Conservation (phyloP, 1,284 basidiomycete genomes). For the Cyathus pygmaeus region DNA sequence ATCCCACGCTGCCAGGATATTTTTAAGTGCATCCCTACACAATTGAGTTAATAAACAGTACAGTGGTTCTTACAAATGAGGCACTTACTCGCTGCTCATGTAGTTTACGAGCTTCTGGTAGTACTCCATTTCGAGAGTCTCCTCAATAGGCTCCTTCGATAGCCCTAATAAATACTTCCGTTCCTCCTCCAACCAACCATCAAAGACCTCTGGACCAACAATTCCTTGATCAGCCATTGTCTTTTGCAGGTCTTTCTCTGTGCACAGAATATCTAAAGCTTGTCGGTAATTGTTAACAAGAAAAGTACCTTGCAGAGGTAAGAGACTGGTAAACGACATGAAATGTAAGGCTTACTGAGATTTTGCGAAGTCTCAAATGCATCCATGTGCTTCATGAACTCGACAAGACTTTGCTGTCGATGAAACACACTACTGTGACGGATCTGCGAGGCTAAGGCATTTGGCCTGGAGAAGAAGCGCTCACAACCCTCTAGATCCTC, state of each 20-base stretch:
- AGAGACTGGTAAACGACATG: not conserved
- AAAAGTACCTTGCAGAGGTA: conserved; percentile 11
- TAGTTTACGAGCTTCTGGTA: conserved; percentile 27
- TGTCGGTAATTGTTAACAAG: conserved; percentile 30
- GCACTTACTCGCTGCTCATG: conserved; percentile 11
- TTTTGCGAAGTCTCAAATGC: conserved; percentile 24
- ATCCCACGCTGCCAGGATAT: too few species aligned
- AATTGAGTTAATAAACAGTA: not conserved
- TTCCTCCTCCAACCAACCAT: conserved; percentile 29
- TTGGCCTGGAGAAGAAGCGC: conserved; percentile 39
- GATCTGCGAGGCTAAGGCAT: conserved; percentile 26
- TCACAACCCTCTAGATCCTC: conserved; percentile 44
- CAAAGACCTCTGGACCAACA: conserved; percentile 13
- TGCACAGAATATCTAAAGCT: conserved; percentile 21
- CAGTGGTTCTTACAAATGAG: too few species aligned
- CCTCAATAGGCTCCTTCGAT: conserved; percentile 24
- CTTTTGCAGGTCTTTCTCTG: conserved; percentile 12
- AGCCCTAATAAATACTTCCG: conserved; percentile 21
- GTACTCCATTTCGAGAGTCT: conserved; percentile 39
- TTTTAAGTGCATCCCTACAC: too few species aligned
- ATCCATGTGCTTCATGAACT: conserved; percentile 25
- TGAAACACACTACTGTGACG: conserved; percentile 35
- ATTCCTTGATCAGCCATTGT: conserved; percentile 25
- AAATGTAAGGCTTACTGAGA: conserved; percentile 16
- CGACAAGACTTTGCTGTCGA: conserved; percentile 26